Percentiles rank a stretch among this genome's conserved stretches.
These are phyloP conservation scores for Psilocybe cubensis DNA, from an alignment of 768 basidiomycete species.

Conservation along the genomic window DNA sequence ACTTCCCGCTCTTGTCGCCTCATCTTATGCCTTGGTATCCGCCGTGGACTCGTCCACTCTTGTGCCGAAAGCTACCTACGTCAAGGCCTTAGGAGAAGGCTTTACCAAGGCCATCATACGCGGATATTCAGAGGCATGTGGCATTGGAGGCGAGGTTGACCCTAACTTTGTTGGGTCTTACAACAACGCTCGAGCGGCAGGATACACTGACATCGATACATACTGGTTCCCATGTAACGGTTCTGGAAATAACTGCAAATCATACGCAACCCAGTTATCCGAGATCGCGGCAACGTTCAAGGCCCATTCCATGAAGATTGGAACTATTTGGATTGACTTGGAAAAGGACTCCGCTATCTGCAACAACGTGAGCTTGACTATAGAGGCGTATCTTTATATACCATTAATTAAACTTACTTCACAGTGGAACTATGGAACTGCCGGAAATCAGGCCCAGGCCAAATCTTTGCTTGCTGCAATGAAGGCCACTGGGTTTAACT, in stretches of 20 bases:
- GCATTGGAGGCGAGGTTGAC: conserved; percentile 22
- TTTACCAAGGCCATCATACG: conserved; percentile 25
- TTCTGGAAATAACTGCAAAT: conserved; percentile 20
- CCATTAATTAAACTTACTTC: too few relatives aligned
- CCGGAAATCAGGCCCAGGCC: conserved; percentile 20
- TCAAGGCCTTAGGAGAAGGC: conserved; percentile 18
- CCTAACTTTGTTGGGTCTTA: conserved; percentile 23
- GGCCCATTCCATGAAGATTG: conserved; percentile 20
- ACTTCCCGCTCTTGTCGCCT: conserved; percentile 11
- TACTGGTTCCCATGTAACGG: conserved; percentile 26
- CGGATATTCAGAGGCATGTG: conserved; percentile 20
- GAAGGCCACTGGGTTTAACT: conserved; percentile 20
- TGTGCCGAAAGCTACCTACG: conserved; percentile 17
- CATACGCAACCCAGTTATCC: conserved; percentile 16
- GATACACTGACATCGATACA: conserved; percentile 22
- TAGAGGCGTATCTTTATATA: too few relatives aligned
- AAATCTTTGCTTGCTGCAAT: conserved; percentile 18
- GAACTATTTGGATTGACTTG: conserved; percentile 22
- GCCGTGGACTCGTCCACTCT: conserved; percentile 21
- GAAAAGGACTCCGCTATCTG: conserved; percentile 24
- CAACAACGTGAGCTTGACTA: conserved; percentile 16
- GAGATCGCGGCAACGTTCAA: conserved; percentile 16
- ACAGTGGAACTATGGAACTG: conserved; percentile 22
- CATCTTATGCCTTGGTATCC: conserved; percentile 18
- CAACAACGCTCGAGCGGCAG: conserved; percentile 21